phyloP scores from a whole-genome alignment of 2,329 filamentous ascomycete genomes.

The Aspergillus floridensis region DNA sequence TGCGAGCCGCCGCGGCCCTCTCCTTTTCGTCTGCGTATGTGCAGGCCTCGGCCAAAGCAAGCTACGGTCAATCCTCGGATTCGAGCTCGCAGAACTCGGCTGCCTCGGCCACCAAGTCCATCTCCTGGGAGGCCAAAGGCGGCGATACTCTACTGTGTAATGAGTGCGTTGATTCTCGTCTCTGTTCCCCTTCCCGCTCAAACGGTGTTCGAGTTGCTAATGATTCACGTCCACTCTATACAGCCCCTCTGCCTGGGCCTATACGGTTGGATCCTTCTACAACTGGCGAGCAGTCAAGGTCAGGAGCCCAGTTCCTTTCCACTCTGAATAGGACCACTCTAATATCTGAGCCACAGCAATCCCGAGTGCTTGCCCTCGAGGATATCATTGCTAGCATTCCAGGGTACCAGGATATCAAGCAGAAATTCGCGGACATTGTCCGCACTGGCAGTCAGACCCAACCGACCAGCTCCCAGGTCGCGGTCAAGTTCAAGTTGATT shows the following conservation, averaged over 20 bases:
- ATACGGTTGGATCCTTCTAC: too few relatives aligned
- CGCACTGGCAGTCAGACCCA: not conserved
- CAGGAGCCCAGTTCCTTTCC: too few relatives aligned
- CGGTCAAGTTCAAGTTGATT: not conserved
- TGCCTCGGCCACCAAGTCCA: not conserved
- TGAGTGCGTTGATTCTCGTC: too few relatives aligned
- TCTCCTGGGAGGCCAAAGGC: slow-evolving; percentile 5
- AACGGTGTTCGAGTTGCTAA: too few relatives aligned
- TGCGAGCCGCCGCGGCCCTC: slow-evolving; percentile 3
- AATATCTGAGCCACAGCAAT: slow-evolving; percentile 1
- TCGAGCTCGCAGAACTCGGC: not conserved
- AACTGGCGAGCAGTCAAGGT: too few relatives aligned
- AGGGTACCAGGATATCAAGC: not conserved
- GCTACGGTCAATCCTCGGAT: not conserved
- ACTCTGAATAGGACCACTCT: too few relatives aligned
- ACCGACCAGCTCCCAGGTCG: not conserved
- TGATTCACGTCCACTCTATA: too few relatives aligned
- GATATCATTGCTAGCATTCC: slow-evolving; percentile 4
- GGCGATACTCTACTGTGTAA: too few relatives aligned
- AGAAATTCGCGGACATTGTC: not conserved
- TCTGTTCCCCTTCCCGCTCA: too few relatives aligned
- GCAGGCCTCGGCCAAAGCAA: not conserved
- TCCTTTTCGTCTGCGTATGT: slow-evolving; percentile 3
- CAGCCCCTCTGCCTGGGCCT: too few relatives aligned
- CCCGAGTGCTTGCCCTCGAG: slow-evolving; percentile 4